These are phyloP conservation scores for Madurella mycetomatis DNA, from an alignment of 2,329 filamentous ascomycete genomes.

Conservation along the genomic window DNA sequence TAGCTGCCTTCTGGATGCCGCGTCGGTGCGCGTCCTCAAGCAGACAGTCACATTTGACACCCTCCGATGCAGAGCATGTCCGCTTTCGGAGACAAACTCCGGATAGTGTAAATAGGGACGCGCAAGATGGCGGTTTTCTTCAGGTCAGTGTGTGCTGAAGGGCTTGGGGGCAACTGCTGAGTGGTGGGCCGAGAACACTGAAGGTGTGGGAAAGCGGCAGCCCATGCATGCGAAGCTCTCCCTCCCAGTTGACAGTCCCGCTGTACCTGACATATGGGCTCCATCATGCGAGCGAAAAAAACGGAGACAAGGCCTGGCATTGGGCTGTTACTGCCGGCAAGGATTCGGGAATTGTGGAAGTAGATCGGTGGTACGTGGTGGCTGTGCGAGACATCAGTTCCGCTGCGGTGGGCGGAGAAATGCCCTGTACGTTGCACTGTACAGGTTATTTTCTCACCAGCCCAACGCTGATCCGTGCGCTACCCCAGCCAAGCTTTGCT, in stretches of 20 bases:
- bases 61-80: not conserved
- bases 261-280: not conserved
- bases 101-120: not conserved
- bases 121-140: not conserved
- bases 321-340: not conserved
- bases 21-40: not conserved
- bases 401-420: no score
- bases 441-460: no score
- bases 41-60: constrained; percentile 6
- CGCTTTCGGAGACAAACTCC: not conserved
- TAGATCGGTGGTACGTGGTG: not conserved
- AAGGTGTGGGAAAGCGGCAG: not conserved
- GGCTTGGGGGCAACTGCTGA: no score
- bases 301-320: not conserved
- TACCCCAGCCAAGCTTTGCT: no score
- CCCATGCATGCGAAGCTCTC: not conserved
- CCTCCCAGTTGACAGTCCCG: not conserved
- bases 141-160: not conserved
- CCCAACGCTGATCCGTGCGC: no score
- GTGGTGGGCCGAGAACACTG: not conserved
- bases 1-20: not conserved
- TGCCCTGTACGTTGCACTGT: no score
- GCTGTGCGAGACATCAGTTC: constrained; percentile 1
- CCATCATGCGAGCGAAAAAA: not conserved
- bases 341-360: no score